phyloP scores from a whole-genome alignment of 441 rosid genomes.

The Adansonia gregorii region DNA sequence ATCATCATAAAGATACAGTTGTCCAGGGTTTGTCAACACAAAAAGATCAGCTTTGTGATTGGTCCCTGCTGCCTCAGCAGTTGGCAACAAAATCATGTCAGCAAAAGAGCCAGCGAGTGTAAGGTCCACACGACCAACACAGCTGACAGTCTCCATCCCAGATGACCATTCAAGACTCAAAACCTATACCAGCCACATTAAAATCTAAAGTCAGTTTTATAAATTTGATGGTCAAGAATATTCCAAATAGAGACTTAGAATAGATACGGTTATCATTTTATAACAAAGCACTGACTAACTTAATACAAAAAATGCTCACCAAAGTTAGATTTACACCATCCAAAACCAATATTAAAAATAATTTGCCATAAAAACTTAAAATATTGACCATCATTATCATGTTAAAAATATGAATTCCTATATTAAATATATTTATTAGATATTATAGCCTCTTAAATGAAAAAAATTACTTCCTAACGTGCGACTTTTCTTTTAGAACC shows the following conservation, averaged over 20 bases:
- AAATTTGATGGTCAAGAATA: no score
- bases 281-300: neutral
- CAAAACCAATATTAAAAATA: slow-evolving; percentile 17
- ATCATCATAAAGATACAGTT: slow-evolving; percentile 56
- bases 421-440: slow-evolving; percentile 1
- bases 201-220: neutral
- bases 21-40: slow-evolving; percentile 66
- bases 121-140: slow-evolving; percentile 54
- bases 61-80: slow-evolving; percentile 39
- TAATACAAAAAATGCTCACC: neutral
- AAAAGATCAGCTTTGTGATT: slow-evolving; percentile 46
- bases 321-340: neutral
- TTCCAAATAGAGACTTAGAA: neutral
- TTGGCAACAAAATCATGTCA: slow-evolving; percentile 59
- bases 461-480: neutral
- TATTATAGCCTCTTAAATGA: slow-evolving; percentile 14
- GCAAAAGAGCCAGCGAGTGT: slow-evolving; percentile 58
- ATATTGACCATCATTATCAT: neutral
- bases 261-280: neutral
- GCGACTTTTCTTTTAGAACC: neutral
- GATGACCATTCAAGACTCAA: slow-evolving; percentile 66
- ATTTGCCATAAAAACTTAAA: slow-evolving; percentile 5
- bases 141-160: slow-evolving; percentile 45
- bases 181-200: slow-evolving; percentile 41
- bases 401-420: neutral